phyloP scores from a whole-genome alignment of 768 basidiomycete species.

The Leccinum boreale region DNA sequence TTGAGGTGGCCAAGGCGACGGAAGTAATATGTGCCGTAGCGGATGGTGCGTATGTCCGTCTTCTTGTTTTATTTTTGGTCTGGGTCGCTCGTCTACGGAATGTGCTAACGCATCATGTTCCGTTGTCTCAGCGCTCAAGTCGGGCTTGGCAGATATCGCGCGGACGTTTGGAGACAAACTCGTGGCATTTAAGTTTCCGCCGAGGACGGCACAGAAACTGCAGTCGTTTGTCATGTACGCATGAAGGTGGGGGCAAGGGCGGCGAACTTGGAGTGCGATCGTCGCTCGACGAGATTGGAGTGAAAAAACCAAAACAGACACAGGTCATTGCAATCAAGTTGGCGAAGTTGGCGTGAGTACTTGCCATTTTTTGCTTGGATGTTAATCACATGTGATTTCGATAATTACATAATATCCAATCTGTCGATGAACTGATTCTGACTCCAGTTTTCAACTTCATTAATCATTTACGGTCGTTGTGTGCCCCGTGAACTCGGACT shows the following conservation, averaged over 20 bases:
- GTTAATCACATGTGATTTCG: no score
- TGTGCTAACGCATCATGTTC: not conserved
- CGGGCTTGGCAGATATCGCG: conserved; percentile 61
- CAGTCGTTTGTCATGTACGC: conserved; percentile 71
- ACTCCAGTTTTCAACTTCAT: no score
- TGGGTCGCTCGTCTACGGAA: not conserved
- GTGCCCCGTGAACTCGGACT: no score
- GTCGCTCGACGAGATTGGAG: no score
- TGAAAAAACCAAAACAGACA: not conserved
- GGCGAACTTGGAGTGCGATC: no score
- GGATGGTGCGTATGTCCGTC: conserved; percentile 50
- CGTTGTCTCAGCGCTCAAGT: conserved; percentile 48
- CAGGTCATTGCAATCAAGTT: no score
- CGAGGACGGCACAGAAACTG: conserved; percentile 60
- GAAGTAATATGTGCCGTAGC: conserved; percentile 51
- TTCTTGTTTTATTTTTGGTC: not conserved
- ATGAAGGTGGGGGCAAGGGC: conserved; percentile 13
- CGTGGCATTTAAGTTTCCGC: conserved; percentile 74
- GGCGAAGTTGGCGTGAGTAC: no score
- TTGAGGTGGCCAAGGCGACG: conserved; percentile 54
- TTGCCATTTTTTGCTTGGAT: no score
- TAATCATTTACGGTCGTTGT: no score
- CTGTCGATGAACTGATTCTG: no score
- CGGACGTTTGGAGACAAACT: conserved; percentile 75
- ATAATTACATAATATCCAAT: no score